Evolutionary conservation across 2,329 filamentous ascomycete genomes (phyloP).

Genomic region (Botrytis deweyae): DNA sequence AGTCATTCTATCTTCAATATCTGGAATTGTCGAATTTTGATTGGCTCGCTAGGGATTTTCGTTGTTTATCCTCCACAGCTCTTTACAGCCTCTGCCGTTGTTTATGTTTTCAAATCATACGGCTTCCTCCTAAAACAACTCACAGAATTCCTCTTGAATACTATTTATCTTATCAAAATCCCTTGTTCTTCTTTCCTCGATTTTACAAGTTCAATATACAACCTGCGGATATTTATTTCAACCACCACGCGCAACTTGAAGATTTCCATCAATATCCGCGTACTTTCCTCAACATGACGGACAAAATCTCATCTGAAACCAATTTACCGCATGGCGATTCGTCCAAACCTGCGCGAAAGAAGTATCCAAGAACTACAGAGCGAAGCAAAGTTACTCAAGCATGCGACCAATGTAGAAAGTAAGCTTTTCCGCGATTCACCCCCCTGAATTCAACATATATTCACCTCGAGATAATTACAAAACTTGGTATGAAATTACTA

Average conservation of each 20-base stretch:
- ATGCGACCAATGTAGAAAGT: slow-evolving; percentile 51
- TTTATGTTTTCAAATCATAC: neutral
- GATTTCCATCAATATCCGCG: neutral
- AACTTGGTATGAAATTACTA: neutral
- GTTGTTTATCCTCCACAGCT: neutral
- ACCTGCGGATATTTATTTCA: neutral
- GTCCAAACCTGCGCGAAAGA: neutral
- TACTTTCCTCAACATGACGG: neutral
- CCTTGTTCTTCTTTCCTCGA: neutral
- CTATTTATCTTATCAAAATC: neutral
- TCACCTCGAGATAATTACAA: neutral
- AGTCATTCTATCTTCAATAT: neutral
- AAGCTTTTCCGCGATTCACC: slow-evolving; percentile 26
- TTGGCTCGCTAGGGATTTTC: slow-evolving; percentile 1
- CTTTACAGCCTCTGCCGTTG: neutral
- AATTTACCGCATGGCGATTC: neutral
- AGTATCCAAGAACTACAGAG: neutral
- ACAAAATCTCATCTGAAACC: neutral
- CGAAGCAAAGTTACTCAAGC: slow-evolving; percentile 45
- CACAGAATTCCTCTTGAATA: neutral
- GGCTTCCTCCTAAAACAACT: neutral
- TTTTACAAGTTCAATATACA: neutral
- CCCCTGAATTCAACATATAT: neutral
- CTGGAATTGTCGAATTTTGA: neutral
- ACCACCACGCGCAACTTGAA: neutral